phyloP scores from a whole-genome alignment of 441 rosid genomes.

The Eruca vesicaria region DNA sequence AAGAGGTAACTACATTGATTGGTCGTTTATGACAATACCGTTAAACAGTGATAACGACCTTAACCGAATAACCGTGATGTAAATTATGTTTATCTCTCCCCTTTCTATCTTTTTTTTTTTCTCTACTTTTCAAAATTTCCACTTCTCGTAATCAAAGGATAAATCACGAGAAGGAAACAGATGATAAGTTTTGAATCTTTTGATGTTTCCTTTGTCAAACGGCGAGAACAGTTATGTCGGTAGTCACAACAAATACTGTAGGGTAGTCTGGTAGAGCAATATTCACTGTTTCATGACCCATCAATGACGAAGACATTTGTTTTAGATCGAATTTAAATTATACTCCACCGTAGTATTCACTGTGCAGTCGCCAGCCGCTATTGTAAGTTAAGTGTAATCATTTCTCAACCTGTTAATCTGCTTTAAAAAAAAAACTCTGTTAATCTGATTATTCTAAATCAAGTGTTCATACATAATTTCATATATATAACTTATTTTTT shows the following conservation, averaged over 20 bases:
- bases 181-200: background rate
- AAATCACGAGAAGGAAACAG: background rate
- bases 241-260: conserved; percentile 19
- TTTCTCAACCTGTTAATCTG: background rate
- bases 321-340: background rate
- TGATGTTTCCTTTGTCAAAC: conserved; percentile 14
- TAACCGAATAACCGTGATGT: conserved; percentile 26
- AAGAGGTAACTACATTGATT: background rate
- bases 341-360: too few species aligned
- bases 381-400: background rate
- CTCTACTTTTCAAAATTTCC: background rate
- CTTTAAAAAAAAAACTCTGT: too few species aligned
- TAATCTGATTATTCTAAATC: background rate
- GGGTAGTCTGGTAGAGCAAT: conserved; percentile 30
- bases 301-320: background rate
- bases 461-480: background rate
- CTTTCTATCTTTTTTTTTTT: background rate
- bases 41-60: conserved; percentile 30
- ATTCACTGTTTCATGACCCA: conserved; percentile 20
- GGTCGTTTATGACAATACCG: conserved; percentile 19
- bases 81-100: conserved; percentile 2
- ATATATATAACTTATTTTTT: too few species aligned
- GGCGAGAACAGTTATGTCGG: conserved; percentile 30
- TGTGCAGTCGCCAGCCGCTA: too few species aligned
- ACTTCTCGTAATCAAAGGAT: background rate